A percentile compares a stretch with the other conserved stretches of the same genome.
Evolutionary conservation across 345 rosid genomes (phyloP).

Genomic region (Rubroshorea leprosula): DNA sequence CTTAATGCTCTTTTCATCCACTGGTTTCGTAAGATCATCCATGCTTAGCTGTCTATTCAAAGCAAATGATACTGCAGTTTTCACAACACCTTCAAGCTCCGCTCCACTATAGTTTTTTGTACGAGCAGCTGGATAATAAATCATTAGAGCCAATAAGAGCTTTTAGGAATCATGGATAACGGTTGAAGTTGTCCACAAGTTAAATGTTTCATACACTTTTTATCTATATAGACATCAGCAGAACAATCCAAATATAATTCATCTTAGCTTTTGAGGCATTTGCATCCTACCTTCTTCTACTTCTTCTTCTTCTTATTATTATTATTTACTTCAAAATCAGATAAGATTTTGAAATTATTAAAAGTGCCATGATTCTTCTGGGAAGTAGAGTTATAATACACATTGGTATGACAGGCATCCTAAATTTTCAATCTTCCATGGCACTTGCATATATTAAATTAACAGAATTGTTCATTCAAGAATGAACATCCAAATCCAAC

Average conservation of each 20-base stretch:
- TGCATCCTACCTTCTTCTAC: no score
- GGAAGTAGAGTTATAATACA: neutral
- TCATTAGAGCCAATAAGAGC: neutral
- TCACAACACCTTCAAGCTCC: slow-evolving; percentile 98
- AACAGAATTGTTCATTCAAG: neutral
- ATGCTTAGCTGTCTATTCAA: slow-evolving; percentile 87
- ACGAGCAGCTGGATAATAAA: slow-evolving; percentile 75
- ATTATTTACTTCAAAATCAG: neutral
- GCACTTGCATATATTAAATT: neutral
- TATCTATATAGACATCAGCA: neutral
- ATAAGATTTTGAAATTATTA: neutral
- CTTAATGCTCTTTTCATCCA: slow-evolving; percentile 92
- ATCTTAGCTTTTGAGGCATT: neutral
- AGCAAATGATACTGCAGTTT: slow-evolving; percentile 99
- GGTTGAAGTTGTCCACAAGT: neutral
- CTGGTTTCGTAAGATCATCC: slow-evolving; percentile 95
- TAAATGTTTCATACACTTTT: neutral
- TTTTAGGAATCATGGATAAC: neutral
- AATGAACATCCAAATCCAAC: neutral
- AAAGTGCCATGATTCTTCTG: neutral
- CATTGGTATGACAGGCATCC: neutral
- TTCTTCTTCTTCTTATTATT: no score
- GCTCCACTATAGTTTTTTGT: slow-evolving; percentile 98
- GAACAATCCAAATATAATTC: no score
- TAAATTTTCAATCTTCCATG: neutral